Percentiles rank a stretch among this genome's conserved stretches.
These are phyloP conservation scores for Dendrobium officinale DNA, from an alignment of 106 monocot species.

Conservation along the genomic window DNA sequence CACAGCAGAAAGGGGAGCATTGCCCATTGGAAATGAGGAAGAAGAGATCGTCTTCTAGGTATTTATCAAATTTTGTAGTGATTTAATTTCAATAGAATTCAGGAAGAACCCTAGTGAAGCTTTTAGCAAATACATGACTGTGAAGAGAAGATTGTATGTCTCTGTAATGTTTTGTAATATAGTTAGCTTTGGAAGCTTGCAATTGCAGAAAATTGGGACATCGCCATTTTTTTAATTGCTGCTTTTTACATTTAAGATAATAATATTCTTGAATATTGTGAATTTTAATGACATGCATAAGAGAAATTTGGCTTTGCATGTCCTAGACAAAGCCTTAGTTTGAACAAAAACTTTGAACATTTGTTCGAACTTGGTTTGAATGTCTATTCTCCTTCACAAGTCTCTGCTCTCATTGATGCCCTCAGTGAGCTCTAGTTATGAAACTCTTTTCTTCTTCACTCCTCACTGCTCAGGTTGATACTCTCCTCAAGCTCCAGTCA, in stretches of 20 bases:
- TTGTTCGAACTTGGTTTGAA: too few species aligned
- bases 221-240: neutral
- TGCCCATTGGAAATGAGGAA: constrained; percentile 52
- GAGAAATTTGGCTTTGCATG: too few species aligned
- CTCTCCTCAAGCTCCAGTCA: too few species aligned
- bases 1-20: constrained; percentile 52
- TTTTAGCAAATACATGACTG: neutral
- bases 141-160: neutral
- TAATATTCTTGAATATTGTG: too few species aligned
- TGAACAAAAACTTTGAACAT: too few species aligned
- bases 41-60: constrained; percentile 82
- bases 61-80: neutral
- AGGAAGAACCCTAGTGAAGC: neutral
- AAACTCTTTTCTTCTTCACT: too few species aligned
- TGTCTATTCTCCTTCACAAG: too few species aligned
- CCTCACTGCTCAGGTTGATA: too few species aligned
- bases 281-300: too few species aligned
- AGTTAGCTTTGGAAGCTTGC: neutral
- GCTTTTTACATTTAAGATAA: neutral
- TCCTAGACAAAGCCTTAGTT: too few species aligned
- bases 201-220: neutral
- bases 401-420: too few species aligned
- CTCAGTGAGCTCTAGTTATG: too few species aligned
- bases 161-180: neutral
- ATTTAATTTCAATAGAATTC: constrained; percentile 22